Percentiles rank a stretch among this genome's conserved stretches.
These are phyloP conservation scores for Agarophyton chilense DNA, from an alignment of 23 red algal genomes.

Conservation along the genomic window DNA sequence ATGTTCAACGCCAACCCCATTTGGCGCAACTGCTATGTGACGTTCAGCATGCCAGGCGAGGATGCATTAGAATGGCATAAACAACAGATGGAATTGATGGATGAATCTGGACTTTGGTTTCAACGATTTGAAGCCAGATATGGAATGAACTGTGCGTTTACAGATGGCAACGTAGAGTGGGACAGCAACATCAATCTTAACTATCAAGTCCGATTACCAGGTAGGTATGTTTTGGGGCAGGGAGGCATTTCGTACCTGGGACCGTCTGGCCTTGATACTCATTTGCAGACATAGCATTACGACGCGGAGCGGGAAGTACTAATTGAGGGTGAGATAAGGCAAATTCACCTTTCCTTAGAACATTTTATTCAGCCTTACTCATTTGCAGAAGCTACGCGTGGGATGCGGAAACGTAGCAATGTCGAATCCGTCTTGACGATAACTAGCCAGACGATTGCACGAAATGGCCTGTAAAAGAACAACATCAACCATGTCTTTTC, in stretches of 20 bases:
- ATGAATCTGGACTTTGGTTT: conserved; percentile 19
- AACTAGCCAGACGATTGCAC: too few relatives aligned
- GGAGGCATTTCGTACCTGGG: conserved; percentile 30
- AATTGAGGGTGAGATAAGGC: too few relatives aligned
- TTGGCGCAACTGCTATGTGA: conserved; percentile 48
- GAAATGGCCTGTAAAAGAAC: too few relatives aligned
- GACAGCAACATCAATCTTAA: conserved; percentile 52
- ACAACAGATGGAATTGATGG: conserved; percentile 37
- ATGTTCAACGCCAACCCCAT: conserved; percentile 28
- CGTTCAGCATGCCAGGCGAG: conserved; percentile 13
- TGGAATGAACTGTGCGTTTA: conserved; percentile 51
- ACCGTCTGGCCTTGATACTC: conserved; percentile 37
- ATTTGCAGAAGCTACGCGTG: too few relatives aligned
- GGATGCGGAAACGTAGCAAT: too few relatives aligned
- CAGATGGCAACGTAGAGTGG: conserved; percentile 36
- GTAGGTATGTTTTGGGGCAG: conserved; percentile 45
- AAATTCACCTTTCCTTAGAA: too few relatives aligned
- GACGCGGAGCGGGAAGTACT: background rate
- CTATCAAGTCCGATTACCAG: conserved; percentile 57
- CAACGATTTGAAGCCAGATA: conserved; percentile 22
- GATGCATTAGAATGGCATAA: conserved; percentile 32
- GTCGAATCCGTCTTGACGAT: too few relatives aligned
- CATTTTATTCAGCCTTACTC: too few relatives aligned
- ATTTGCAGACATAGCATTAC: background rate
- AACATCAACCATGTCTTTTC: background rate